Percentiles rank a stretch among this genome's conserved stretches.
Evolutionary conservation across 345 rosid genomes (phyloP).

Genomic region (Syzygium oleosum): DNA sequence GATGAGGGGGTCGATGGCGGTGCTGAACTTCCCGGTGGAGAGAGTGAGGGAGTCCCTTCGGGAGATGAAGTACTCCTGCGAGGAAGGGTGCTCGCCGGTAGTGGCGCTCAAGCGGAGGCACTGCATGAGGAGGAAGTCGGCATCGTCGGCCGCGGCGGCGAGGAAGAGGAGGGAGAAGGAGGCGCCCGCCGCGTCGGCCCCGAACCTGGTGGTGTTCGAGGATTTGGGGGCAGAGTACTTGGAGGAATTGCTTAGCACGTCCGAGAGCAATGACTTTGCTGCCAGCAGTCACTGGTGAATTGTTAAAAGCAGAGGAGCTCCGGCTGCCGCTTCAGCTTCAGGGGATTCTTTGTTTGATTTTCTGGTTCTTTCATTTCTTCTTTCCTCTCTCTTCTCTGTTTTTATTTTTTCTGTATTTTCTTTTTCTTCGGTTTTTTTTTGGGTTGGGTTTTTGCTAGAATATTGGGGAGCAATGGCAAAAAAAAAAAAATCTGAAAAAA

Average conservation of each 20-base stretch:
- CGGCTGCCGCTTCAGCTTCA: neutral
- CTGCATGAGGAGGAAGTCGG: slow-evolving; percentile 27
- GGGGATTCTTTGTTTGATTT: neutral
- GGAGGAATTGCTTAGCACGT: slow-evolving; percentile 26
- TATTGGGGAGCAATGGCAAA: neutral
- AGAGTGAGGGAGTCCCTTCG: slow-evolving; percentile 31
- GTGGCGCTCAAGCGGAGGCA: slow-evolving; percentile 29
- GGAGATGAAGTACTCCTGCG: slow-evolving; percentile 18
- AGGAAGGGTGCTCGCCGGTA: slow-evolving; percentile 41
- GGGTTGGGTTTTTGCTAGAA: neutral
- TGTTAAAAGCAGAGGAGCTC: neutral
- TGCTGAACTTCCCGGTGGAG: slow-evolving; percentile 34
- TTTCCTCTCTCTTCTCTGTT: neutral
- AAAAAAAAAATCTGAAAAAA: neutral
- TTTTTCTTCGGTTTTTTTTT: neutral
- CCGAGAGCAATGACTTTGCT: slow-evolving; percentile 3
- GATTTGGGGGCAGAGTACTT: slow-evolving; percentile 32
- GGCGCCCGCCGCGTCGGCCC: neutral
- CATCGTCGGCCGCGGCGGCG: neutral
- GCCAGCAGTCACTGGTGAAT: slow-evolving; percentile 4
- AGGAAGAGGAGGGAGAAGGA: slow-evolving; percentile 1
- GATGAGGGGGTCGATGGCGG: slow-evolving; percentile 29
- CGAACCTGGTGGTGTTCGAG: slow-evolving; percentile 27
- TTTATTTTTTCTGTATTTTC: neutral
- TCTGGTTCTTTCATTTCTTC: neutral